Evolutionary conservation across 805 yeast genomes (phyloP).

Genomic region (Wickerhamomyces tratensis): DNA sequence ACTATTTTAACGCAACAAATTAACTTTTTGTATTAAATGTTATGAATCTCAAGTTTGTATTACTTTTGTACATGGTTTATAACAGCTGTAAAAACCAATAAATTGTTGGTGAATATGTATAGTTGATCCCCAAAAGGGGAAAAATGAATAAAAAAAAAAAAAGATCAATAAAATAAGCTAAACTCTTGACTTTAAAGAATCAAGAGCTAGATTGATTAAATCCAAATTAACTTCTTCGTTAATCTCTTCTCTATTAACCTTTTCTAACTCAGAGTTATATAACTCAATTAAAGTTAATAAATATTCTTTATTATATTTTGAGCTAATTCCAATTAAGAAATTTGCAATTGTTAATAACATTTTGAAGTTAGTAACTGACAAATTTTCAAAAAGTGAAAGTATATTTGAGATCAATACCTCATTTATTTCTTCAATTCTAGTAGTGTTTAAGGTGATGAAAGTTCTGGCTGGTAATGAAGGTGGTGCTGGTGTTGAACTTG

Average conservation of each 20-base stretch:
- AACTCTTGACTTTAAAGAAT: conserved; percentile 4
- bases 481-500: conserved; percentile 3
- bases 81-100: too few relatives aligned
- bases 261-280: conserved; percentile 12
- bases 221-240: conserved; percentile 5
- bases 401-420: conserved; percentile 1
- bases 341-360: conserved; percentile 48
- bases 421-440: conserved; percentile 32
- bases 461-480: conserved; percentile 33
- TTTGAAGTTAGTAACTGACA: conserved; percentile 21
- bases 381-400: too few relatives aligned
- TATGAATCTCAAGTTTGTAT: too few relatives aligned
- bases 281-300: conserved; percentile 20
- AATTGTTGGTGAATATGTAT: too few relatives aligned
- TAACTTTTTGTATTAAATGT: too few relatives aligned
- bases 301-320: conserved; percentile 19
- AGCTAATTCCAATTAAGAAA: conserved; percentile 31
- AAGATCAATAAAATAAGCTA: background rate
- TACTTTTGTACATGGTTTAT: too few relatives aligned
- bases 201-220: conserved; percentile 19
- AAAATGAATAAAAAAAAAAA: too few relatives aligned
- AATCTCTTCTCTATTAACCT: conserved; percentile 11
- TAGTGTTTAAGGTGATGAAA: conserved; percentile 33
- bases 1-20: too few relatives aligned
- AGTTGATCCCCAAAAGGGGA: too few relatives aligned